Base-by-base conservation (phyloP, 1,284 basidiomycete species). In the Fomitiporia mediterranea region DNA sequence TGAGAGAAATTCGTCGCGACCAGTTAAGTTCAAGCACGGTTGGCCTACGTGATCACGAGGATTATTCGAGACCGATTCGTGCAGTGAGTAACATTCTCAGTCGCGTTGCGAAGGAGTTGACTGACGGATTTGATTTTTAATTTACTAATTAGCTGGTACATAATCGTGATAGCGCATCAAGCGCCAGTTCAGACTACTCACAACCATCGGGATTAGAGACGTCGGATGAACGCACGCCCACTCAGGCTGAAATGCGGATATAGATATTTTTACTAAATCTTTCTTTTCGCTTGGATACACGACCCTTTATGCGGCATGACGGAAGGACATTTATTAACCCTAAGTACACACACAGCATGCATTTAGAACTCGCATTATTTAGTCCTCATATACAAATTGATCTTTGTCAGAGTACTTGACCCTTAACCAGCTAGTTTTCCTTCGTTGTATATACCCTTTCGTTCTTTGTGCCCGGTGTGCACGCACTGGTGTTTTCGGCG, bases 21-120 rank as follows among this genome's bases (percentile, higher is more conserved):
- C 11, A 72, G 70, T 50, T 55, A 52, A 75, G 74, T 42, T 63
- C 66, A 13, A 65, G 69, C 19, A 65, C 67, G 40, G 56, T 69
- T 34, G 76, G 75, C 58, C 63, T 76, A 57, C 62, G 68, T 54
- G 74, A 76, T 58, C 73, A 76, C 51, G 68, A 74, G 60, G 74
- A 76, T 51, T 76, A 76, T 54, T 74, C 74, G 7, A 65, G 74
- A 49, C 74, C 74, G 1, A 75, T 76, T 23, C 70, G 68, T 34
- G 74, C 70, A 39, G 74, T 75, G 15, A 66, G 74, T 66, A 30
- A 38, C 37, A 53, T 7, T 13, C 17, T 39, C 37, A 39, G 19
- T 15, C 15, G 15, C 38, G 38, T 47, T 35, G n/a, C n/a, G n/a
- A n/a, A n/a, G n/a, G n/a, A 7, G 5, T 15, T 37, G 17, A 27